phyloP scores from a whole-genome alignment of 2,329 filamentous ascomycete species.

The Pyrenophora teres region DNA sequence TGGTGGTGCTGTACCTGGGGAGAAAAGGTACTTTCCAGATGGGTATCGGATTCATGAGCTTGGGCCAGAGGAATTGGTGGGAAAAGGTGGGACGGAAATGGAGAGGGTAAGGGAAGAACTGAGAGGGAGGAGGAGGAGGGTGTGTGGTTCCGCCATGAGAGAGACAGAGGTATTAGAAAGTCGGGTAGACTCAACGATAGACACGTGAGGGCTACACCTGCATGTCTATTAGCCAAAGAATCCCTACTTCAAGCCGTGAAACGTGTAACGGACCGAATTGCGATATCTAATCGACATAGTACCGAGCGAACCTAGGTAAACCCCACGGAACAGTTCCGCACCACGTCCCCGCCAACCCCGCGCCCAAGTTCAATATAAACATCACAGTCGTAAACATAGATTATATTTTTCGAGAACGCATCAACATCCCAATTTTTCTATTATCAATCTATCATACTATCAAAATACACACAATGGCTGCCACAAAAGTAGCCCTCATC shows the following conservation, averaged over 20 bases:
- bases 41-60: conserved; percentile 64
- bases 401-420: not conserved
- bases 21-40: conserved; percentile 57
- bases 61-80: conserved; percentile 62
- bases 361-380: too few species aligned
- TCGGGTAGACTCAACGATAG: too few species aligned
- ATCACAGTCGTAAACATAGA: too few species aligned
- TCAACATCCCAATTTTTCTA: not conserved
- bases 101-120: not conserved
- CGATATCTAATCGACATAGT: not conserved
- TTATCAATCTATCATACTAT: not conserved
- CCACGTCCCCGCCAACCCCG: too few species aligned
- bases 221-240: not conserved
- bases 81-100: conserved; percentile 44
- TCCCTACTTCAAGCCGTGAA: not conserved
- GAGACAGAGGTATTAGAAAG: too few species aligned
- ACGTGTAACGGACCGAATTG: not conserved
- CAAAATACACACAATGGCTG: conserved; percentile 31
- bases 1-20: conserved; percentile 67
- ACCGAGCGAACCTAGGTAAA: not conserved
- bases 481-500: conserved; percentile 54
- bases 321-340: too few species aligned
- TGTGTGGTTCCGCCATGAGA: not conserved
- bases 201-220: too few species aligned
- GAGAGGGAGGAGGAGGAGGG: not conserved